Evolutionary conservation across 495 filamentous ascomycete genomes (phyloP).

Genomic region (Aspergillus mulundensis): DNA sequence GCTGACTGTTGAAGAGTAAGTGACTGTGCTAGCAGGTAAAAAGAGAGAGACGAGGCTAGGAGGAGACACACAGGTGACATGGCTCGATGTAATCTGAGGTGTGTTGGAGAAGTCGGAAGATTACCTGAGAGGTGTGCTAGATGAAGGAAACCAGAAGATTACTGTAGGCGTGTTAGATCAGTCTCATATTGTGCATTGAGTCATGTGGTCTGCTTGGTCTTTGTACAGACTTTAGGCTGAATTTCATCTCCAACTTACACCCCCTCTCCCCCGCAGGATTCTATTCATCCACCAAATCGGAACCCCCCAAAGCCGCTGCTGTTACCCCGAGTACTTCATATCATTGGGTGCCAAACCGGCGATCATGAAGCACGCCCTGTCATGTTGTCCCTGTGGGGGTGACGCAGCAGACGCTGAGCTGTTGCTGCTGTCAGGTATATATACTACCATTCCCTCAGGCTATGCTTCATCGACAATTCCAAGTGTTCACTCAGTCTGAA

Average conservation of each 20-base stretch:
- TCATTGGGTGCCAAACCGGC: background rate
- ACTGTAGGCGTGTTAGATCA: no score
- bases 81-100: no score
- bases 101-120: no score
- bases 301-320: background rate
- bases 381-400: background rate
- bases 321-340: background rate
- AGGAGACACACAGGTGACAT: no score
- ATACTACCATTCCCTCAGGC: background rate
- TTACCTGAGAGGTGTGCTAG: no score
- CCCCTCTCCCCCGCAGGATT: background rate
- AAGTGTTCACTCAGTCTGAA: no score
- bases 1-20: no score
- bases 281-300: conserved; percentile 2
- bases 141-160: no score
- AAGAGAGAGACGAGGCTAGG: no score
- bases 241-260: background rate
- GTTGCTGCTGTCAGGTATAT: background rate
- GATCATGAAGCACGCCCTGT: background rate
- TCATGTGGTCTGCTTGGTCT: no score
- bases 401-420: background rate
- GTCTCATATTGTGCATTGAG: no score
- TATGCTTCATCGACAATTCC: background rate
- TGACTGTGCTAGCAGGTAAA: no score
- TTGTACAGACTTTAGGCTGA: background rate